Evolutionary conservation across 2,329 filamentous ascomycete species (phyloP).

Genomic region (Paracamarosporium sp.): DNA sequence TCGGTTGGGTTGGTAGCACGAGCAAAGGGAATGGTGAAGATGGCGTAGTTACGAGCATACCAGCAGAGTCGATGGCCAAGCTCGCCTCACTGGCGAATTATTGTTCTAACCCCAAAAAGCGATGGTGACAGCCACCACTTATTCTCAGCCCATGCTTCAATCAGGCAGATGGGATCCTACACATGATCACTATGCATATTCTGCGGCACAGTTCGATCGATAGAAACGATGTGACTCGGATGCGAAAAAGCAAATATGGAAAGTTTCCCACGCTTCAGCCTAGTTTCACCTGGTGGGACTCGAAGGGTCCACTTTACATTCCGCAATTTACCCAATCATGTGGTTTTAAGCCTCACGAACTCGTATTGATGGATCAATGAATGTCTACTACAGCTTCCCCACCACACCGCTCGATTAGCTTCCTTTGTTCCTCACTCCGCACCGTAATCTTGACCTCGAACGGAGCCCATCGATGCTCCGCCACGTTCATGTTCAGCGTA

Average conservation of each 20-base stretch:
- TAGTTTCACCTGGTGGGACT: neutral
- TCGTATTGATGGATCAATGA: neutral
- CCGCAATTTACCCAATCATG: constrained; percentile 1
- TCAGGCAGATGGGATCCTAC: neutral
- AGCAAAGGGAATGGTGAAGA: neutral
- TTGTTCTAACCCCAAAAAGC: neutral
- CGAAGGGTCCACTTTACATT: neutral
- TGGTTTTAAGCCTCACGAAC: neutral
- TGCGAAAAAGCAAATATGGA: neutral
- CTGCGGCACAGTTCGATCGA: neutral
- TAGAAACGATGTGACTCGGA: neutral
- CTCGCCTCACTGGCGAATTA: neutral
- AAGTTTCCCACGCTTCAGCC: neutral
- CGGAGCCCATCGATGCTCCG: constrained; percentile 16
- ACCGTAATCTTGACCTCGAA: constrained; percentile 24
- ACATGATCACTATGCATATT: neutral
- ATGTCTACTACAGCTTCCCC: neutral
- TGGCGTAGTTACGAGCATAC: neutral
- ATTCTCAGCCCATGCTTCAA: neutral
- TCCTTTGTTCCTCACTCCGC: constrained; percentile 15
- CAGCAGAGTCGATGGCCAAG: too few species aligned
- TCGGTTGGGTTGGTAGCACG: neutral
- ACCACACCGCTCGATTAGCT: constrained; percentile 1
- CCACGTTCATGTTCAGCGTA: constrained; percentile 21
- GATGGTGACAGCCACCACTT: too few species aligned